phyloP scores from a whole-genome alignment of 306 rosid species.

The Benincasa hispida region DNA sequence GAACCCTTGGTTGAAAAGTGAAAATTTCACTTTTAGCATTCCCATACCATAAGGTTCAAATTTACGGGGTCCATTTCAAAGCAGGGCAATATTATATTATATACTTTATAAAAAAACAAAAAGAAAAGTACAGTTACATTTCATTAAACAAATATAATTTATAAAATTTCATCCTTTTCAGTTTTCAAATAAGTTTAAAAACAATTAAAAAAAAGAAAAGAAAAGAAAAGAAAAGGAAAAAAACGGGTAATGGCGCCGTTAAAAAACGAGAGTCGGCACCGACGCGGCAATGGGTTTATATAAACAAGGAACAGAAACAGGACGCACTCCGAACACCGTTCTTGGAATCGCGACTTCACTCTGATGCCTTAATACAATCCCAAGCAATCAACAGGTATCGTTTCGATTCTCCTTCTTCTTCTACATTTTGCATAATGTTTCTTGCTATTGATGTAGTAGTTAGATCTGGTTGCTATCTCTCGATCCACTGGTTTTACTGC shows the following conservation, averaged over 20 bases:
- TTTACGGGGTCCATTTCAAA: neutral
- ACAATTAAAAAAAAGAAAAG: neutral
- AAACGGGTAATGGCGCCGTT: slow-evolving; percentile 17
- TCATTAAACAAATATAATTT: neutral
- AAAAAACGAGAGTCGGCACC: slow-evolving; percentile 49
- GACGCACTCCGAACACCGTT: slow-evolving; percentile 2
- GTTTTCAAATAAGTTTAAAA: neutral
- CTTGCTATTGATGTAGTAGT: neutral
- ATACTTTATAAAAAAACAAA: too few species aligned
- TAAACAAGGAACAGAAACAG: slow-evolving; percentile 25
- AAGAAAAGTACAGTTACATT: neutral
- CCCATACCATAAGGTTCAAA: neutral
- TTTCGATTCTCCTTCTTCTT: neutral
- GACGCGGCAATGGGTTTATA: slow-evolving; percentile 35
- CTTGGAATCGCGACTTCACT: neutral
- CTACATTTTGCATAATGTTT: neutral
- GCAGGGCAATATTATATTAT: neutral
- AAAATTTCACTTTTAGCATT: neutral
- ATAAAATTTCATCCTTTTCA: neutral
- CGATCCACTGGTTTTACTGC: neutral
- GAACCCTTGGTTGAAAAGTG: neutral
- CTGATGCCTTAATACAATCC: slow-evolving; percentile 1
- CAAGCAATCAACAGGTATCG: neutral
- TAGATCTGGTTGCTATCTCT: neutral
- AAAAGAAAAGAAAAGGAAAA: too few species aligned